Evolutionary conservation across 1,139 yeast species (phyloP).

Genomic region (Blastobotrys arbuscula): DNA sequence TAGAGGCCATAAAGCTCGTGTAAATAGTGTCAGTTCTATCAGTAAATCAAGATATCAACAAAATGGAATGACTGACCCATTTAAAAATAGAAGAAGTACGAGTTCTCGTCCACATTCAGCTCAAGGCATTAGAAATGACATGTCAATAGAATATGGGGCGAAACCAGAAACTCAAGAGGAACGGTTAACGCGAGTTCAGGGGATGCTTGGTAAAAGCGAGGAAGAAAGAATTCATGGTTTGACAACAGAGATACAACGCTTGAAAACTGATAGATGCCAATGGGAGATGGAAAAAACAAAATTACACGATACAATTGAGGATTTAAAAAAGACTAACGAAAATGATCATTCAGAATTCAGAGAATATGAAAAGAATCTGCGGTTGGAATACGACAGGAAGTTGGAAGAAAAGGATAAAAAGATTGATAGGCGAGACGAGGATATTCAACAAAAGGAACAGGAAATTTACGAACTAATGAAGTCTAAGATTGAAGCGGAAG

Average conservation of each 20-base stretch:
- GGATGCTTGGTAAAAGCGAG: background rate
- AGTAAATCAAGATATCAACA: slow-evolving; percentile 1
- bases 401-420: background rate
- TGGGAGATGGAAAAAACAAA: slow-evolving; percentile 40
- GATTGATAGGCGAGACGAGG: background rate
- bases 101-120: slow-evolving; percentile 9
- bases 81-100: background rate
- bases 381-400: slow-evolving; percentile 24
- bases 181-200: background rate
- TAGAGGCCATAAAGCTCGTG: background rate
- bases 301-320: slow-evolving; percentile 33
- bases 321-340: slow-evolving; percentile 22
- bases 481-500: slow-evolving; percentile 22
- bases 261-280: slow-evolving; percentile 22
- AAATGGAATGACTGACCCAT: slow-evolving; percentile 2
- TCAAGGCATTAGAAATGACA: slow-evolving; percentile 1
- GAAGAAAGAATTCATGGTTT: background rate
- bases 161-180: background rate
- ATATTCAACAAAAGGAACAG: background rate
- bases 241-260: slow-evolving; percentile 6
- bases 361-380: slow-evolving; percentile 33
- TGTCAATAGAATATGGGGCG: background rate
- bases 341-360: background rate
- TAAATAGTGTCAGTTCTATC: background rate
- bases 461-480: background rate